Evolutionary conservation across 73 alveolate genomes (phyloP).

Genomic region (Tetrahymena elliotti): DNA sequence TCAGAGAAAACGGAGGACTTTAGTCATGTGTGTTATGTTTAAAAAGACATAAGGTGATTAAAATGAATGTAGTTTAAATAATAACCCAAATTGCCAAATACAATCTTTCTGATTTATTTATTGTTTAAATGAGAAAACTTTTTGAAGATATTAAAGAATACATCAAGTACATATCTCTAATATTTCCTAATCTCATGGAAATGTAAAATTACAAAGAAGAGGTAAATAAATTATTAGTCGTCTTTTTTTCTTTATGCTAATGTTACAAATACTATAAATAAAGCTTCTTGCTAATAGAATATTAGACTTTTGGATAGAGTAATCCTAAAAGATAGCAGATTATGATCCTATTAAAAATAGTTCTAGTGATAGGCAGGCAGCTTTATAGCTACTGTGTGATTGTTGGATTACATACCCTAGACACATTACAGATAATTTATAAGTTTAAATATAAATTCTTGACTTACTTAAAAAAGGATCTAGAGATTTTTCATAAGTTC

Average conservation of each 20-base stretch:
- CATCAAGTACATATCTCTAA: background rate
- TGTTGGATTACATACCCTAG: slow-evolving; percentile 60
- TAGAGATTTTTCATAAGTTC: slow-evolving; percentile 54
- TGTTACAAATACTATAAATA: background rate
- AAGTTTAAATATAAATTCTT: slow-evolving; percentile 30
- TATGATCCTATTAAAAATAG: background rate
- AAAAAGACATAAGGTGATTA: slow-evolving; percentile 51
- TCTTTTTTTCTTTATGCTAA: background rate
- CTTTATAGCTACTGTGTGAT: slow-evolving; percentile 52
- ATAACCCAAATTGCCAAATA: slow-evolving; percentile 21
- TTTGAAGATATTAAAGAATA: slow-evolving; percentile 23
- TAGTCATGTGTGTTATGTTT: slow-evolving; percentile 63
- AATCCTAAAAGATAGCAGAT: slow-evolving; percentile 8
- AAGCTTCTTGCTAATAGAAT: slow-evolving; percentile 28
- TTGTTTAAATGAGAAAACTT: slow-evolving; percentile 31
- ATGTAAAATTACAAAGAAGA: background rate
- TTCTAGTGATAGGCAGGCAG: slow-evolving; percentile 34
- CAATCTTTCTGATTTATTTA: slow-evolving; percentile 29
- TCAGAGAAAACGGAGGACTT: slow-evolving; percentile 69
- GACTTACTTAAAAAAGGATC: slow-evolving; percentile 54
- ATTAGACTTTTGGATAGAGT: slow-evolving; percentile 17
- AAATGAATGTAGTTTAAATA: slow-evolving; percentile 9
- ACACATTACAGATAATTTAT: slow-evolving; percentile 39
- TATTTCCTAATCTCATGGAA: background rate
- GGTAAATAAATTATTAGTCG: background rate